Evolutionary conservation across 192 early-diverging fungal species (phyloP).

Genomic region (Coemansia sp.): DNA sequence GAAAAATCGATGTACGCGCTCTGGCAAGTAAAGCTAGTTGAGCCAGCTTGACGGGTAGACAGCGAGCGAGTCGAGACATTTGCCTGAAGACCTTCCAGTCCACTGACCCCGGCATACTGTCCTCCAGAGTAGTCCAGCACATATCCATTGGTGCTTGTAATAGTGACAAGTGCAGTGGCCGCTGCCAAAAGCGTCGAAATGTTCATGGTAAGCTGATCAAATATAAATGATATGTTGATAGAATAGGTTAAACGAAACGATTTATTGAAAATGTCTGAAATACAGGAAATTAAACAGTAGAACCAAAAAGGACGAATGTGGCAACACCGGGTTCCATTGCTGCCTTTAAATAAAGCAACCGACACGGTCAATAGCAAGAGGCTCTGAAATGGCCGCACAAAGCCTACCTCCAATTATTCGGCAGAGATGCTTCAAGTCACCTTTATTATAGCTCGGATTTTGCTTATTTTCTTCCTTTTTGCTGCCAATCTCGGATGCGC

Average conservation of each 20-base stretch:
- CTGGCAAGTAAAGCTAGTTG: conserved; percentile 17
- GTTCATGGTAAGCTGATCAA: neutral
- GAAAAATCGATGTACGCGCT: conserved; percentile 29
- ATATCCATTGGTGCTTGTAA: neutral
- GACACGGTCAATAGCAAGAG: too few species aligned
- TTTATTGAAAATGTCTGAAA: neutral
- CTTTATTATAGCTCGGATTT: too few species aligned
- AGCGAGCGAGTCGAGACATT: neutral
- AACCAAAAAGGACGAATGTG: neutral
- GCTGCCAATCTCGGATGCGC: neutral
- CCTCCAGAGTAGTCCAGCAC: neutral
- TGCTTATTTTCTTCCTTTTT: too few species aligned
- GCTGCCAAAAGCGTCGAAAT: neutral
- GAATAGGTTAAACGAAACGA: neutral
- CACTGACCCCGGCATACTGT: neutral
- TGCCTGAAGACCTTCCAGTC: neutral
- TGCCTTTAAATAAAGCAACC: too few species aligned
- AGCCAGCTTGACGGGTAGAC: too few species aligned
- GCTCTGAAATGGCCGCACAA: too few species aligned
- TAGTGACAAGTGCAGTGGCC: neutral
- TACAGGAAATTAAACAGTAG: neutral
- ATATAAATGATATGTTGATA: neutral
- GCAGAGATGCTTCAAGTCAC: too few species aligned
- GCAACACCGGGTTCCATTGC: neutral
- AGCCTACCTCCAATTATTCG: too few species aligned